Conservation (phyloP, 1,139 yeast genomes). For the Geotrichum fermentans region DNA sequence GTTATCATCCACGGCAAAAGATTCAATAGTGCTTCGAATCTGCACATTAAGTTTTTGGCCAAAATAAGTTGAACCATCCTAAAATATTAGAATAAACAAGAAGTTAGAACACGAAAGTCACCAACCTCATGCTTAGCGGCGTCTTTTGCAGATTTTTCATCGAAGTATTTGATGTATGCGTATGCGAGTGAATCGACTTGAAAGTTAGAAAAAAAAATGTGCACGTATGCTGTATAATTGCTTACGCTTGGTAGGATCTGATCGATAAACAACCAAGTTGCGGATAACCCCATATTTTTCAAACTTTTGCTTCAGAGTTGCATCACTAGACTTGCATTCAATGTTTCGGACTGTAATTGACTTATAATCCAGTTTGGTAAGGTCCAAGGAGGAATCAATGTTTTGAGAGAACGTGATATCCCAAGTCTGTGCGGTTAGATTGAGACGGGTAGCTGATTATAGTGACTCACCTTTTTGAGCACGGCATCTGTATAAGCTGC, state of each 20-base stretch:
- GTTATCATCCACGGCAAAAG: slow-evolving; percentile 21
- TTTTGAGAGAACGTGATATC: slow-evolving; percentile 22
- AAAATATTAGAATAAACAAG: neutral
- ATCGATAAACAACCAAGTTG: slow-evolving; percentile 16
- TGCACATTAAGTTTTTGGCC: slow-evolving; percentile 7
- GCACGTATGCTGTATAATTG: neutral
- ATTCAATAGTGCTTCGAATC: slow-evolving; percentile 10
- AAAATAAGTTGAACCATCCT: slow-evolving; percentile 11
- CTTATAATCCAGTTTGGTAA: slow-evolving; percentile 17
- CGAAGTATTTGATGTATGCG: slow-evolving; percentile 16
- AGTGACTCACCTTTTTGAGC: slow-evolving; percentile 13
- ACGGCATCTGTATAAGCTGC: slow-evolving; percentile 59
- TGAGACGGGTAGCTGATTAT: neutral
- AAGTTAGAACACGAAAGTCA: too few relatives aligned
- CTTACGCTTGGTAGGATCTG: slow-evolving; percentile 9
- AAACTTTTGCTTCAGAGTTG: slow-evolving; percentile 16
- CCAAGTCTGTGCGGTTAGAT: slow-evolving; percentile 16
- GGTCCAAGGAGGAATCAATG: slow-evolving; percentile 19
- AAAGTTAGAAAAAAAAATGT: neutral
- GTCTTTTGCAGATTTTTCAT: slow-evolving; percentile 12
- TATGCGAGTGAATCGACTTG: slow-evolving; percentile 6
- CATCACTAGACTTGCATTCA: slow-evolving; percentile 14
- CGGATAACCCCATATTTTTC: slow-evolving; percentile 19
- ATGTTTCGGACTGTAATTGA: slow-evolving; percentile 18
- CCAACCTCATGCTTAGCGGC: slow-evolving; percentile 15